A percentile compares a stretch with the other conserved stretches of the same genome.
phyloP scores from a whole-genome alignment of 352 stramenopile genomes.

The Pythium folliculosum region DNA sequence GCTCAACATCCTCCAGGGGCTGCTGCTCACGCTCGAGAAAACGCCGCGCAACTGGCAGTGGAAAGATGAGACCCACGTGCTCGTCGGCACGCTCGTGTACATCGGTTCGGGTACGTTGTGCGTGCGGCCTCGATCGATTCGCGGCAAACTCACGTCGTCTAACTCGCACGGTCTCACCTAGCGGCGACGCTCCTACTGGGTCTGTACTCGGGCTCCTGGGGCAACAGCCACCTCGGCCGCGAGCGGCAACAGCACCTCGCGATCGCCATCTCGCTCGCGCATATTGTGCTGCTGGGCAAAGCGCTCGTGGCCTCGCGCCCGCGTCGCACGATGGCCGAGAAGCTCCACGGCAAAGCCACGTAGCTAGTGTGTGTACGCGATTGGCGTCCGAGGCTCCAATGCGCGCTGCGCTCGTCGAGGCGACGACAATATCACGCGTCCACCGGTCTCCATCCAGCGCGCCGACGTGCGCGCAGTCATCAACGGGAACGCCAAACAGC shows the following conservation, averaged over 20 bases:
- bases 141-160: no score
- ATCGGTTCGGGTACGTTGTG: constrained; percentile 37
- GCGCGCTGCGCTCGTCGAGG: no score
- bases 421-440: no score
- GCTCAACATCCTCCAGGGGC: constrained; percentile 63
- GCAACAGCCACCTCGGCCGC: constrained; percentile 29
- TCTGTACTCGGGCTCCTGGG: constrained; percentile 49
- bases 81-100: constrained; percentile 62
- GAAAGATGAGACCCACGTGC: constrained; percentile 70
- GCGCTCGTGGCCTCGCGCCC: constrained; percentile 20
- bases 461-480: constrained; percentile 1
- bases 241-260: constrained; percentile 52
- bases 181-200: constrained; percentile 53
- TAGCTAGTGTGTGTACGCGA: no score
- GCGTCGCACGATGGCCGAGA: constrained; percentile 9
- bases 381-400: no score
- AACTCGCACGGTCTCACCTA: neutral
- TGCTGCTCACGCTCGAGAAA: constrained; percentile 66
- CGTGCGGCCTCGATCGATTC: no score
- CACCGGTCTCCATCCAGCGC: no score
- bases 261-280: constrained; percentile 46
- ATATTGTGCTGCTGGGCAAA: constrained; percentile 47
- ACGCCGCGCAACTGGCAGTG: constrained; percentile 61
- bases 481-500: neutral
- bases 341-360: constrained; percentile 15